Percentiles rank a stretch among this genome's conserved stretches.
These are phyloP conservation scores for Endocladia muricata DNA, from an alignment of 31 red algal species.

Conservation along the genomic window DNA sequence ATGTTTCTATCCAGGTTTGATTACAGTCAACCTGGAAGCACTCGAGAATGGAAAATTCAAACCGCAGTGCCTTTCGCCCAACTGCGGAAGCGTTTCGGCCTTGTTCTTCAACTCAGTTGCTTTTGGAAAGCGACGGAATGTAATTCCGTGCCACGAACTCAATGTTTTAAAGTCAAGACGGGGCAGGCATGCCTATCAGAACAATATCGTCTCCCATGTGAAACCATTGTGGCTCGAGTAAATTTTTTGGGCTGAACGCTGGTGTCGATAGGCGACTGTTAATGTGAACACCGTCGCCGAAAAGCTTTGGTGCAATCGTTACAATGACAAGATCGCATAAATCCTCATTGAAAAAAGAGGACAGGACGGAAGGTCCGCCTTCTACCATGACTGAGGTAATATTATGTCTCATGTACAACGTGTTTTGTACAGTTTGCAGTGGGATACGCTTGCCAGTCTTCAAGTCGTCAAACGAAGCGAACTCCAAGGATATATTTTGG, in stretches of 20 bases:
- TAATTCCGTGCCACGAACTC: no score
- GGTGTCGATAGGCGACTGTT: background rate
- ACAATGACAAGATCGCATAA: constrained; percentile 55
- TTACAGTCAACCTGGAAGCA: no score
- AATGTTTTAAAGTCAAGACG: no score
- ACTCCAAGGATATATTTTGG: background rate
- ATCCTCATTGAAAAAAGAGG: constrained; percentile 44
- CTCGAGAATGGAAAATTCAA: no score
- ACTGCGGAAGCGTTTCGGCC: no score
- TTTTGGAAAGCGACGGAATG: no score
- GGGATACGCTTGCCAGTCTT: background rate
- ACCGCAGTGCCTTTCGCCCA: no score
- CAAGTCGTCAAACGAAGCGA: background rate
- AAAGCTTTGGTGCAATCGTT: constrained; percentile 55
- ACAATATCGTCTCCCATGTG: constrained; percentile 18
- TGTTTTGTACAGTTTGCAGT: constrained; percentile 19
- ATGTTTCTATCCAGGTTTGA: no score
- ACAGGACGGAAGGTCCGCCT: constrained; percentile 62
- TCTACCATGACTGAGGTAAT: constrained; percentile 67
- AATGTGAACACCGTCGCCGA: constrained; percentile 32
- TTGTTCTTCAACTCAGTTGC: no score
- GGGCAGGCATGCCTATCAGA: background rate
- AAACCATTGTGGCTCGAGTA: constrained; percentile 3
- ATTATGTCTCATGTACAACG: constrained; percentile 6
- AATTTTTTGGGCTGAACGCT: background rate